phyloP scores from a whole-genome alignment of 805 yeast genomes.

The Saturnispora besseyi region DNA sequence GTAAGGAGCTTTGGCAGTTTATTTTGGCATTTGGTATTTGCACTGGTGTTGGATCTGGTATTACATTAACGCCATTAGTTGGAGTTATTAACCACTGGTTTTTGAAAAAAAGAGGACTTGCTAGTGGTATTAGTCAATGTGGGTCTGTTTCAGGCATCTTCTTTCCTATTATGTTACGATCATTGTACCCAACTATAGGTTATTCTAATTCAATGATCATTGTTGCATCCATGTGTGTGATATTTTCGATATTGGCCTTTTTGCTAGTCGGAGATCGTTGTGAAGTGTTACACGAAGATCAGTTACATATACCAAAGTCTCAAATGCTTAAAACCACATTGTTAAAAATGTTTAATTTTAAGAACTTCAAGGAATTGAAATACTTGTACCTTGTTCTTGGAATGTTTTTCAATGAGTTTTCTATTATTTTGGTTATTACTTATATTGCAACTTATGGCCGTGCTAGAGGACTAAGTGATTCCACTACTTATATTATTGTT shows the following conservation, averaged over 20 bases:
- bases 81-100: slow-evolving; percentile 65
- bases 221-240: slow-evolving; percentile 39
- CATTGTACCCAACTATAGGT: slow-evolving; percentile 41
- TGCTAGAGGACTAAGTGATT: slow-evolving; percentile 36
- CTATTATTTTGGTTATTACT: slow-evolving; percentile 40
- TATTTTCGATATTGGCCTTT: slow-evolving; percentile 29
- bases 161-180: slow-evolving; percentile 45
- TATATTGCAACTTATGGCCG: slow-evolving; percentile 47
- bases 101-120: slow-evolving; percentile 46
- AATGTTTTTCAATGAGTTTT: slow-evolving; percentile 38
- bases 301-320: slow-evolving; percentile 15
- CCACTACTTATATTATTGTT: slow-evolving; percentile 37
- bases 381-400: slow-evolving; percentile 33
- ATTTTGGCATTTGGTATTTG: slow-evolving; percentile 50
- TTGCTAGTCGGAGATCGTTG: slow-evolving; percentile 36
- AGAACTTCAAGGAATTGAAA: slow-evolving; percentile 32
- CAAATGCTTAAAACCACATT: slow-evolving; percentile 13
- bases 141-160: slow-evolving; percentile 47
- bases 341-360: slow-evolving; percentile 30
- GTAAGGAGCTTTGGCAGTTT: slow-evolving; percentile 50
- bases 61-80: slow-evolving; percentile 52
- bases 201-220: slow-evolving; percentile 47
- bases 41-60: slow-evolving; percentile 52
- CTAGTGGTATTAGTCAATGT: slow-evolving; percentile 40
- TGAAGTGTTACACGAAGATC: slow-evolving; percentile 18